Percentiles rank a stretch among this genome's conserved stretches.
Evolutionary conservation across 1,284 basidiomycete genomes (phyloP).

Genomic region (Irpex lacteus): DNA sequence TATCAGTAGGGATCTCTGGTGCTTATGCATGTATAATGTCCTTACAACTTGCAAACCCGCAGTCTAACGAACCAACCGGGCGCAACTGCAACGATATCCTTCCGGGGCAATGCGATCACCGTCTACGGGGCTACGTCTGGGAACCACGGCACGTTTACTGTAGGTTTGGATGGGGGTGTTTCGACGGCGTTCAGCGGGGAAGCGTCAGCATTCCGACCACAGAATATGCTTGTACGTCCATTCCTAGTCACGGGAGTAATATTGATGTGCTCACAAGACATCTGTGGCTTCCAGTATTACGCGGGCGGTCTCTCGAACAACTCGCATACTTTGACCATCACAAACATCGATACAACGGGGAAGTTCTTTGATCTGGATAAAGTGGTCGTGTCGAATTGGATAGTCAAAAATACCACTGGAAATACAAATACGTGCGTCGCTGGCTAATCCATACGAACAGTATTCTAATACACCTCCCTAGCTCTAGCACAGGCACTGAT

Average conservation of each 20-base stretch:
- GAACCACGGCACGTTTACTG: slow-evolving; percentile 12
- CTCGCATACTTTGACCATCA: not conserved
- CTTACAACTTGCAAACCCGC: not conserved
- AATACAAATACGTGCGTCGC: not conserved
- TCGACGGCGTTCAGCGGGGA: not conserved
- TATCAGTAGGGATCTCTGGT: slow-evolving; percentile 9
- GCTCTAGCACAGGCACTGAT: not conserved
- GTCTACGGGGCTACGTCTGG: slow-evolving; percentile 10
- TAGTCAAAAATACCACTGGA: not conserved
- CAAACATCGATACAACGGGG: not conserved
- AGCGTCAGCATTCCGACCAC: not conserved
- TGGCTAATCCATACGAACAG: not conserved
- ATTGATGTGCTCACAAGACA: not conserved
- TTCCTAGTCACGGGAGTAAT: not conserved
- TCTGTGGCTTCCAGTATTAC: not conserved
- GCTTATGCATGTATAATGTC: not conserved
- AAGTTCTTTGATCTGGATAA: not conserved
- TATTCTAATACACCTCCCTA: not conserved
- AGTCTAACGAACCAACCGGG: slow-evolving; percentile 3
- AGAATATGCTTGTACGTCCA: not conserved
- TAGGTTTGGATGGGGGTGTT: slow-evolving; percentile 3
- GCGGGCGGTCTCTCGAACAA: not conserved
- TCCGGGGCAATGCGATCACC: slow-evolving; percentile 9
- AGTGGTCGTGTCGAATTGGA: not conserved
- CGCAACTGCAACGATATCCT: slow-evolving; percentile 5